Conservation (phyloP, 1,284 basidiomycete genomes). For the Cutaneotrichosporon sp. region DNA sequence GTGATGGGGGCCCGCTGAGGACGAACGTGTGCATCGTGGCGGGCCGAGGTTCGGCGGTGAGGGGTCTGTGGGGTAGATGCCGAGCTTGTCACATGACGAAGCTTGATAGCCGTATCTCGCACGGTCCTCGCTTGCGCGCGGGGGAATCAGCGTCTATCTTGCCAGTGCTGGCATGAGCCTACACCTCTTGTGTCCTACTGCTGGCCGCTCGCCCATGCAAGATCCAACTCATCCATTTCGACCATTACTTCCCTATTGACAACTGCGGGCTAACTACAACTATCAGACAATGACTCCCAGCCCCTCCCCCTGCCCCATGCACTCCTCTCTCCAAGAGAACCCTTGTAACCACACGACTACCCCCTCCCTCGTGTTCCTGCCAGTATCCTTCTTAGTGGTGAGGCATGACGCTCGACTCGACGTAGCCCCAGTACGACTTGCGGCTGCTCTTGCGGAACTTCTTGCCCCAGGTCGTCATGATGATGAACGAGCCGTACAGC, state of each 20-base stretch:
- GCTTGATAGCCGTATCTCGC: too few species aligned
- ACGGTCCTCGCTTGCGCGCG: too few species aligned
- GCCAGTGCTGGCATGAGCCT: background rate
- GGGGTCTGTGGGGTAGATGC: background rate
- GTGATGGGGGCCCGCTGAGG: too few species aligned
- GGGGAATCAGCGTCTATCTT: too few species aligned
- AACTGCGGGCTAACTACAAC: background rate
- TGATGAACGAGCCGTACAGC: slow-evolving; percentile 25
- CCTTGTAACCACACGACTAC: too few species aligned
- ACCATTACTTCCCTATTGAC: background rate
- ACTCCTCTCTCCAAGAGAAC: background rate
- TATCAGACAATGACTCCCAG: background rate
- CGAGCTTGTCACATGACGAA: background rate
- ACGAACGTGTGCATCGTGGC: too few species aligned
- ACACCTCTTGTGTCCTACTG: background rate
- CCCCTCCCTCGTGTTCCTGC: too few species aligned
- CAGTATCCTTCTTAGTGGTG: background rate
- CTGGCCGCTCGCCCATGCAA: background rate
- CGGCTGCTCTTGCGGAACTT: slow-evolving; percentile 17
- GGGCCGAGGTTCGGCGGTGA: too few species aligned
- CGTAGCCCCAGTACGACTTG: slow-evolving; percentile 26
- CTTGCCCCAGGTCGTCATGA: slow-evolving; percentile 26
- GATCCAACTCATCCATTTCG: background rate
- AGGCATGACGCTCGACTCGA: slow-evolving; percentile 20
- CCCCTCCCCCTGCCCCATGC: background rate